Percentiles rank a stretch among this genome's conserved stretches.
Conservation (phyloP, 352 stramenopile species). For the Pythium brachiatum region DNA sequence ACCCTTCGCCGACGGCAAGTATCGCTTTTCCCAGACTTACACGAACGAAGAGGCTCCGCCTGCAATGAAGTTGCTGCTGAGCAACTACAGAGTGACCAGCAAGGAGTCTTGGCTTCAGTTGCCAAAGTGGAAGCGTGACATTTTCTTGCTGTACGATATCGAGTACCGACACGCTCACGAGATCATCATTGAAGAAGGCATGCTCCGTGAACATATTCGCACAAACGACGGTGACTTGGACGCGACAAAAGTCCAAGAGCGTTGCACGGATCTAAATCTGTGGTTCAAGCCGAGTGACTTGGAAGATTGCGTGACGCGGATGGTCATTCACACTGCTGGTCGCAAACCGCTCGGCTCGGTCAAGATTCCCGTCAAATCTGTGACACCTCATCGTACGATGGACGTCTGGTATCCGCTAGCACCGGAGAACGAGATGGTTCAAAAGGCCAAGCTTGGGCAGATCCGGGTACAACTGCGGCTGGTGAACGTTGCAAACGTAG, state of each 20-base stretch:
- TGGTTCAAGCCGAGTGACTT: conserved; percentile 59
- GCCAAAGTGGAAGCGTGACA: conserved; percentile 42
- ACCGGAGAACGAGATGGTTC: conserved; percentile 64
- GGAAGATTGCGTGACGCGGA: conserved; percentile 62
- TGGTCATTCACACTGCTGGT: conserved; percentile 39
- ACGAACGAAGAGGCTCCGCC: conserved; percentile 33
- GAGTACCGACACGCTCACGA: conserved; percentile 63
- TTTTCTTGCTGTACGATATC: conserved; percentile 71
- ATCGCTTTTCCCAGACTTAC: conserved; percentile 42
- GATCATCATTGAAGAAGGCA: conserved; percentile 54
- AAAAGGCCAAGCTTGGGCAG: conserved; percentile 56
- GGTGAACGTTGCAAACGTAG: conserved; percentile 28
- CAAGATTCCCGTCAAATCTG: conserved; percentile 61
- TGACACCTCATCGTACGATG: conserved; percentile 54
- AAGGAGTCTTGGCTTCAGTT: conserved; percentile 51
- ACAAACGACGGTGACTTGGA: conserved; percentile 59
- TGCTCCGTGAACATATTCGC: conserved; percentile 58
- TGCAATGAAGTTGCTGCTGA: conserved; percentile 35
- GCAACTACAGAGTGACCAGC: conserved; percentile 51
- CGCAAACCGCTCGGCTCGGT: conserved; percentile 57
- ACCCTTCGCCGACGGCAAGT: conserved; percentile 50
- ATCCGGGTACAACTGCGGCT: conserved; percentile 55
- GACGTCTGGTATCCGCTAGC: conserved; percentile 66
- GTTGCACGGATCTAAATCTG: conserved; percentile 62
- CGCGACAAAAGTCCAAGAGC: conserved; percentile 47